Base-by-base conservation (phyloP, 2,329 filamentous ascomycete genomes). In the Endothia cerciana region DNA sequence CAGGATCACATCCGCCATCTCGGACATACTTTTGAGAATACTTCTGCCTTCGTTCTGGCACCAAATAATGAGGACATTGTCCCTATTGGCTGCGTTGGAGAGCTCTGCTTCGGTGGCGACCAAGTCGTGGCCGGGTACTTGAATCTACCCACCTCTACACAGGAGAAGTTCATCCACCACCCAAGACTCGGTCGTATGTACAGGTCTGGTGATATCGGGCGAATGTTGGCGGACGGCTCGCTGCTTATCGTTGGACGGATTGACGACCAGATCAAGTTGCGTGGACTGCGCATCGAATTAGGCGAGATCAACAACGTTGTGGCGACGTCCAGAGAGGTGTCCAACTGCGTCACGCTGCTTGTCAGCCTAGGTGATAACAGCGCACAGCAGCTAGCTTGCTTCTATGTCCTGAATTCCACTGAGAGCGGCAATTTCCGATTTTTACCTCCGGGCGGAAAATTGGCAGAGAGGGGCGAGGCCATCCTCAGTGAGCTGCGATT, bases 81-180 rank as follows among this genome's bases (percentile, higher is more conserved):
- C 0, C 92, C 92, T 0, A 75, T 85, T 7, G 92, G 93, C 3
- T 90, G 87, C 69, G 80, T 92, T 19, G 94, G 94, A 13, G 93
- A 97, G 74, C 82, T 97, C 7, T 96, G 91, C 72, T 95, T 97
- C 74, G 93, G 92, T 17, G 94, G 93, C 13, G 87, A 91, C 59
- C 93, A 97, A 77, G 87, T 97, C 5, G 89, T 87, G 51, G 82
- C 84, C 47, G 92, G 92, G 1, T 97, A 94, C 72, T 81, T 95
- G 36, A 87, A 89, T 65, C 81, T 85, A 75, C 83, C 86, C 0
- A 81, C 84, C 3, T 77, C 91, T 49, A 92, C 90, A 0, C 76
- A 80, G 0, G 77, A 82, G 15, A 92, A 89, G 71, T 92, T 97
- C 66, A 81, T 94, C 58, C 69, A 87, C 0, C 91, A 96, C 72